phyloP scores from a whole-genome alignment of 2,329 filamentous ascomycete genomes.

The Colletotrichum costaricense region DNA sequence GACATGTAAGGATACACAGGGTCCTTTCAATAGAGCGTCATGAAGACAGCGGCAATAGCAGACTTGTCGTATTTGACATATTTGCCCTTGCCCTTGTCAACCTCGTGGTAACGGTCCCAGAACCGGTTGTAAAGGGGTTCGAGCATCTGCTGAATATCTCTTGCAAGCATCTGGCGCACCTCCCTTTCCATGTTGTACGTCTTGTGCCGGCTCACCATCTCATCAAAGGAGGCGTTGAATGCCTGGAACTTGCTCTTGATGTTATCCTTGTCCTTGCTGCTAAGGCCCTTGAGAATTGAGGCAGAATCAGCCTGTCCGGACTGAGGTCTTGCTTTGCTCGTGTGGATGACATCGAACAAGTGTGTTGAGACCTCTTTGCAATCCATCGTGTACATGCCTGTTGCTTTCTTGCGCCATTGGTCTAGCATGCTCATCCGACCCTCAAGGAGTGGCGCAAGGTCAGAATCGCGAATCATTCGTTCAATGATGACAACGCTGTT shows the following conservation, averaged over 20 bases:
- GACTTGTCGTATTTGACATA: conserved; percentile 98
- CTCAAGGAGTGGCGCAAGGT: conserved; percentile 78
- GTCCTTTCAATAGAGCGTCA: conserved; percentile 56
- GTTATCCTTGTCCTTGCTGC: conserved; percentile 91
- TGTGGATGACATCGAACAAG: conserved; percentile 92
- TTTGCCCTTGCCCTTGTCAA: conserved; percentile 97
- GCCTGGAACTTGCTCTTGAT: conserved; percentile 96
- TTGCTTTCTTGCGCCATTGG: conserved; percentile 88
- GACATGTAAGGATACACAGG: not conserved
- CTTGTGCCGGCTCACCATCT: conserved; percentile 86
- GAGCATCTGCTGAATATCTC: conserved; percentile 90
- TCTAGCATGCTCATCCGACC: conserved; percentile 77
- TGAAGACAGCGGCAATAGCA: conserved; percentile 76
- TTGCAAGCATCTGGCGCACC: conserved; percentile 81
- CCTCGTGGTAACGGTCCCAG: conserved; percentile 96
- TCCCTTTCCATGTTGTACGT: conserved; percentile 90
- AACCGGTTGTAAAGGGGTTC: conserved; percentile 95
- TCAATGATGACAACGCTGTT: conserved; percentile 89
- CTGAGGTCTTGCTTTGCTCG: conserved; percentile 79
- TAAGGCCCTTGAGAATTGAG: conserved; percentile 84
- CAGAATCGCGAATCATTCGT: conserved; percentile 84
- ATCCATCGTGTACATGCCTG: conserved; percentile 82
- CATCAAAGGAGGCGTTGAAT: conserved; percentile 93
- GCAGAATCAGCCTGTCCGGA: conserved; percentile 84
- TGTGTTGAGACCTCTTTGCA: conserved; percentile 90